phyloP scores from a whole-genome alignment of 1,284 basidiomycete genomes.

The Dichomitus squalens region DNA sequence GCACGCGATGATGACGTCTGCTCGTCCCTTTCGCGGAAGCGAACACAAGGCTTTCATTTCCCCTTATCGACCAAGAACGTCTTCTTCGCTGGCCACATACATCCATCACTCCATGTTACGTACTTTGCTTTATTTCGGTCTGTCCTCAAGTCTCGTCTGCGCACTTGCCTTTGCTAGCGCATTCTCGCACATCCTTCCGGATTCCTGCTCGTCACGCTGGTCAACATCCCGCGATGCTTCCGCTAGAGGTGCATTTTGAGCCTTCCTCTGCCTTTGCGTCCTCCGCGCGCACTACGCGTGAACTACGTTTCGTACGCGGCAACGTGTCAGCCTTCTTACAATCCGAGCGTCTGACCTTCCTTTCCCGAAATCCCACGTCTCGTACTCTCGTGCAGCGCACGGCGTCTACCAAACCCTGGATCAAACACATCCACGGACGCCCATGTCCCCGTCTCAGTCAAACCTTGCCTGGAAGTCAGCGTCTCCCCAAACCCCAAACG shows the following conservation, averaged over 20 bases:
- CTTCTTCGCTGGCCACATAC: too few relatives aligned
- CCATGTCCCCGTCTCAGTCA: not conserved
- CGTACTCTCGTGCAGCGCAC: not conserved
- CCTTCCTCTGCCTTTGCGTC: not conserved
- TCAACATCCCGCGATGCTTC: not conserved
- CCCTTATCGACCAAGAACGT: not conserved
- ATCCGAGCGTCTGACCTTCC: not conserved
- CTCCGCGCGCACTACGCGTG: not conserved
- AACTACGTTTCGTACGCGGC: not conserved
- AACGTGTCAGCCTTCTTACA: not conserved
- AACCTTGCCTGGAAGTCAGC: not conserved
- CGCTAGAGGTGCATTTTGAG: not conserved
- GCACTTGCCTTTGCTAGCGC: not conserved
- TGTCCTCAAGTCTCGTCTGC: not conserved
- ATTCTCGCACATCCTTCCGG: conserved; percentile 1
- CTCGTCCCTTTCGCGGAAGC: not conserved
- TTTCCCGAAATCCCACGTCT: not conserved
- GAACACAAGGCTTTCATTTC: not conserved
- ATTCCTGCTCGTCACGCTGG: conserved; percentile 1
- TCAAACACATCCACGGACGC: not conserved
- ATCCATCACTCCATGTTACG: not conserved
- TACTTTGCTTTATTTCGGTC: too few relatives aligned
- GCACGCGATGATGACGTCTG: not conserved
- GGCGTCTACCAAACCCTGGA: not conserved
- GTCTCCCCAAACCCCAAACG: not conserved